Evolutionary conservation across 2,329 filamentous ascomycete species (phyloP), one percentile per base, ranked within the genome.

Genomic region (Monosporascus sp.): DNA sequence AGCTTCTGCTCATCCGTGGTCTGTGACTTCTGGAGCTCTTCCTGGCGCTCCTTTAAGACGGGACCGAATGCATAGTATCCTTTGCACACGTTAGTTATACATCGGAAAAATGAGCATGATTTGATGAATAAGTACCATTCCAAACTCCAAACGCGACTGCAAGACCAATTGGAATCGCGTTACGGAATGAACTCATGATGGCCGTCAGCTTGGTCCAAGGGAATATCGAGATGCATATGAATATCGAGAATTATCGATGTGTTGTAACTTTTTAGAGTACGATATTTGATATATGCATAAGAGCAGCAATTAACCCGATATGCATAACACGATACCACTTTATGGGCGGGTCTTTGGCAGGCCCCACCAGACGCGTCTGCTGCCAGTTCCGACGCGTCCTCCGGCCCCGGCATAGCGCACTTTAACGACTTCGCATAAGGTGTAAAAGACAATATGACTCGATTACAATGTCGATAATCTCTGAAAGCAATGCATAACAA

Each of bases 401-500:
- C 24, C 38, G 18, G 46, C 24, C 18, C 36, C 24, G 51, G 37
- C 48, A 37, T 18, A 35, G 31, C 51, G 36, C 44, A 47, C 38
- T 48, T 9, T 51, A 24, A 31, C 31, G 45, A 50, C 22, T 24
- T 39, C 6, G 8, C 6, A 43, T 9, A 43, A 43, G 39, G 22
- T 14, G 39, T 20, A 18, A 20, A 9, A 14, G 7, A 20, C 52
- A 49, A 55, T 43, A 58, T 57, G 44, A 46, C 44, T 41, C 15
- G 24, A 38, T 38, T 49, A 49, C 31, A 18, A 38, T 45, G 18
- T 35, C 35, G 18, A 41, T 45, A 15, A 49, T 14, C 20, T 25
- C 48, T 31, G 43, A 54, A 48, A 52, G 65, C 61, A 56, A 73
- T 72, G 71, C 61, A 60, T 67, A 52, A 50, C 54, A 53, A 62